Percentiles rank a stretch among this genome's conserved stretches.
These are phyloP conservation scores for Emergomyces orientalis DNA, from an alignment of 2,329 filamentous ascomycete species.

Conservation along the genomic window DNA sequence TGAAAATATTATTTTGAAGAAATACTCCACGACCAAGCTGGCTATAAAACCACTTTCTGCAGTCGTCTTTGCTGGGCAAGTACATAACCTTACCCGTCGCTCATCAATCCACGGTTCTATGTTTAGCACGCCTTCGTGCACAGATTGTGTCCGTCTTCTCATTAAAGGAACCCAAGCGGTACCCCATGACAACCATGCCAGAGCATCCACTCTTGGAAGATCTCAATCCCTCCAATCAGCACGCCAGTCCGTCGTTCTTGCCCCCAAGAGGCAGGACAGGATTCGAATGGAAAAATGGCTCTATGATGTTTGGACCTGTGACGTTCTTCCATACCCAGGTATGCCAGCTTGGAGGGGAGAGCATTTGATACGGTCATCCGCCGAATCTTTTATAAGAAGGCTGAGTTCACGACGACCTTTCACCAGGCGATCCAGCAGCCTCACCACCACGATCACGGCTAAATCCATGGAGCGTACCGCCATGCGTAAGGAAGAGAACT, in stretches of 20 bases:
- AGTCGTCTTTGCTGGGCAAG: slow-evolving; percentile 65
- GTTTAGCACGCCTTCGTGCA: slow-evolving; percentile 7
- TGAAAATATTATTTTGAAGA: slow-evolving; percentile 22
- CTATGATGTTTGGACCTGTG: slow-evolving; percentile 73
- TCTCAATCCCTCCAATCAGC: slow-evolving; percentile 56
- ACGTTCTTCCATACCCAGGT: slow-evolving; percentile 71
- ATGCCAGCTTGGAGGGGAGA: slow-evolving; percentile 62
- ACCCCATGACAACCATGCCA: slow-evolving; percentile 7
- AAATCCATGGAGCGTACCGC: slow-evolving; percentile 12
- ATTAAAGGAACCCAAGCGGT: slow-evolving; percentile 17
- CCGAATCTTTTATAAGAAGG: slow-evolving; percentile 78
- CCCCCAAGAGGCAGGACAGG: slow-evolving; percentile 65
- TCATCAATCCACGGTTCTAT: slow-evolving; percentile 71
- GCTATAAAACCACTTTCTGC: slow-evolving; percentile 40
- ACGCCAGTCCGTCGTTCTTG: slow-evolving; percentile 62
- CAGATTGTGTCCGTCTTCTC: slow-evolving; percentile 12
- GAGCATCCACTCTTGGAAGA: slow-evolving; percentile 11
- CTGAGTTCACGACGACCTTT: slow-evolving; percentile 73
- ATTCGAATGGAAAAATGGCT: slow-evolving; percentile 65
- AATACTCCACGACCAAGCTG: slow-evolving; percentile 8
- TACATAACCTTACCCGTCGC: slow-evolving; percentile 42
- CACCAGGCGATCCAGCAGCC: slow-evolving; percentile 58
- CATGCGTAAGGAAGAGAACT: slow-evolving; percentile 8
- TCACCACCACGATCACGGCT: slow-evolving; percentile 24
- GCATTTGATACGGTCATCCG: slow-evolving; percentile 65